phyloP scores from a whole-genome alignment of 345 rosid genomes.

The Citrus reticulata region DNA sequence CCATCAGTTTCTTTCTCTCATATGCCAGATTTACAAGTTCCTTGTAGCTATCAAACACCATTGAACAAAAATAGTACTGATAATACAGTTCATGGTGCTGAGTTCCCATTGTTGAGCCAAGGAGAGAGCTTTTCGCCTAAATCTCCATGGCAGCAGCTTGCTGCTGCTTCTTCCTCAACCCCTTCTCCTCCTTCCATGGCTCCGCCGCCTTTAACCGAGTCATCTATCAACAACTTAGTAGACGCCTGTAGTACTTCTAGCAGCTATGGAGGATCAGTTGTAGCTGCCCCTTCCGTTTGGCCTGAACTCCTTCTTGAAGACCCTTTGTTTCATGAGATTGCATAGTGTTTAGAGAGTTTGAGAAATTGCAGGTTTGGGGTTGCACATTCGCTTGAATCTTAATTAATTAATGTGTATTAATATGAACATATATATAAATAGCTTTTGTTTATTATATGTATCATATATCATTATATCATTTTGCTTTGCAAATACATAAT shows the following conservation, averaged over 20 bases:
- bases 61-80: conserved; percentile 9
- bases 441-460: not conserved
- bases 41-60: conserved; percentile 30
- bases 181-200: conserved; percentile 34
- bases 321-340: conserved; percentile 43
- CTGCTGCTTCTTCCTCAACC: conserved; percentile 22
- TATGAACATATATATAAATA: not conserved
- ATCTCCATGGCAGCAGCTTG: conserved; percentile 33
- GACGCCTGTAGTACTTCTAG: conserved; percentile 25
- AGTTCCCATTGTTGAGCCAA: conserved; percentile 22
- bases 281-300: conserved; percentile 30
- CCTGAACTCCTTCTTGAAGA: conserved; percentile 48
- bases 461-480: not conserved
- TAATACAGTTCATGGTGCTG: not conserved
- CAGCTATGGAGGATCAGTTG: conserved; percentile 29
- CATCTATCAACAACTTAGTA: conserved; percentile 10
- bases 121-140: conserved; percentile 20
- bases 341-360: conserved; percentile 16
- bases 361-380: conserved; percentile 13
- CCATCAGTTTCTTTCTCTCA: conserved; percentile 34
- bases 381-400: conserved; percentile 8
- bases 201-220: conserved; percentile 14
- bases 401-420: conserved; percentile 5
- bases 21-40: conserved; percentile 45
- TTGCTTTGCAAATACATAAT: not conserved